phyloP scores from a whole-genome alignment of 345 rosid species.

The Eucalyptus tenuipes region DNA sequence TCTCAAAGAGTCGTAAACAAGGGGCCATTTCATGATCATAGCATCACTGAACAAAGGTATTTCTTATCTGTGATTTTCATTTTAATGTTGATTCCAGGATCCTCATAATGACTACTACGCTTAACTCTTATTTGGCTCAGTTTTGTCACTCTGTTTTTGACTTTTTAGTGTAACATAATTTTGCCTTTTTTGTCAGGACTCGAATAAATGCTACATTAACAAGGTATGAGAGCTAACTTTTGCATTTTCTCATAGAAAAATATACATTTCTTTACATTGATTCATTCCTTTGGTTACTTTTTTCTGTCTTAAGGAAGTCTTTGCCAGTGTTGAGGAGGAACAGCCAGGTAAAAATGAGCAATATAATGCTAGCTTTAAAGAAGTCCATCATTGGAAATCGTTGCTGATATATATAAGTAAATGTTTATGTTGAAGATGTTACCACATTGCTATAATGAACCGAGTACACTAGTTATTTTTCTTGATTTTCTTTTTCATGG shows the following conservation, averaged over 20 bases:
- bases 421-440: neutral
- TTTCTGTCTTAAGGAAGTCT: conserved; percentile 42
- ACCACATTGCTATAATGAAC: neutral
- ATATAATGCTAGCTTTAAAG: neutral
- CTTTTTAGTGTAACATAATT: neutral
- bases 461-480: neutral
- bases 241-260: neutral
- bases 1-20: conserved; percentile 14
- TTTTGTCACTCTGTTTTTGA: neutral
- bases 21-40: conserved; percentile 18
- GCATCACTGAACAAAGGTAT: conserved; percentile 31
- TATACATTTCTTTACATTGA: neutral
- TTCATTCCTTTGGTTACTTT: neutral
- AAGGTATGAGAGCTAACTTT: conserved; percentile 17
- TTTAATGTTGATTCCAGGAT: neutral
- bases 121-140: neutral
- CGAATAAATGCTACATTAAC: neutral
- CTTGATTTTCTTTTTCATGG: neutral
- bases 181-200: neutral
- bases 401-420: neutral
- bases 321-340: conserved; percentile 15
- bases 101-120: neutral
- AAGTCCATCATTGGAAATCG: neutral
- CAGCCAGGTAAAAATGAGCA: conserved; percentile 5
- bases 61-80: neutral